Conservation (phyloP, 1,284 basidiomycete species). For the Leccinum solheimii region DNA sequence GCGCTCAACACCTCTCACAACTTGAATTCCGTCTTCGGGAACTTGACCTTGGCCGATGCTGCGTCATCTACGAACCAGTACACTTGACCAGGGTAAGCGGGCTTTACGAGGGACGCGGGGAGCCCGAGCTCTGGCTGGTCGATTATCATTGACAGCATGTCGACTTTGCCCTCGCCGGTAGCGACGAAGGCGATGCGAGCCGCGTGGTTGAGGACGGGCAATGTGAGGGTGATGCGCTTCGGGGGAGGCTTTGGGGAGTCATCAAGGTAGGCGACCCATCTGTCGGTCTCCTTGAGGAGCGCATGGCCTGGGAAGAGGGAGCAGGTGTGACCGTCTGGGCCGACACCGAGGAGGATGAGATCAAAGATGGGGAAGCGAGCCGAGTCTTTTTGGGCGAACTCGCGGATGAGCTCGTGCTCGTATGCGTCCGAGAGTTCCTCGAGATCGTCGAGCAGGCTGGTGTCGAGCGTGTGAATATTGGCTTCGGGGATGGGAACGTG, state of each 20-base stretch:
- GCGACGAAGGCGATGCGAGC: conserved; percentile 86
- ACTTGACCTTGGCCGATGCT: conserved; percentile 66
- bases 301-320: conserved; percentile 93
- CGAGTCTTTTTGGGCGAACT: conserved; percentile 88
- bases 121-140: conserved; percentile 81
- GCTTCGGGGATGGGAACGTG: conserved; percentile 78
- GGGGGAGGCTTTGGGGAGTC: conserved; percentile 96
- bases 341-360: conserved; percentile 91
- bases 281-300: conserved; percentile 80
- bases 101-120: conserved; percentile 83
- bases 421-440: conserved; percentile 92
- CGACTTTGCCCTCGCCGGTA: conserved; percentile 81
- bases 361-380: conserved; percentile 96
- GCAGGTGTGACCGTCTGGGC: conserved; percentile 95
- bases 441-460: conserved; percentile 65
- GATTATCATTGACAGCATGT: conserved; percentile 72
- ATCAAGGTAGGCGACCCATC: conserved; percentile 93
- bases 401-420: conserved; percentile 87
- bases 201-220: conserved; percentile 92
- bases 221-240: conserved; percentile 87
- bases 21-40: conserved; percentile 55
- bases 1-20: conserved; percentile 37
- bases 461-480: conserved; percentile 88
- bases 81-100: conserved; percentile 77
- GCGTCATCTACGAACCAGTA: conserved; percentile 92